A percentile compares a stretch with the other conserved stretches of the same genome.
These are phyloP conservation scores for Aureobasidium uvarum DNA, from an alignment of 2,329 filamentous ascomycete genomes.

Conservation along the genomic window DNA sequence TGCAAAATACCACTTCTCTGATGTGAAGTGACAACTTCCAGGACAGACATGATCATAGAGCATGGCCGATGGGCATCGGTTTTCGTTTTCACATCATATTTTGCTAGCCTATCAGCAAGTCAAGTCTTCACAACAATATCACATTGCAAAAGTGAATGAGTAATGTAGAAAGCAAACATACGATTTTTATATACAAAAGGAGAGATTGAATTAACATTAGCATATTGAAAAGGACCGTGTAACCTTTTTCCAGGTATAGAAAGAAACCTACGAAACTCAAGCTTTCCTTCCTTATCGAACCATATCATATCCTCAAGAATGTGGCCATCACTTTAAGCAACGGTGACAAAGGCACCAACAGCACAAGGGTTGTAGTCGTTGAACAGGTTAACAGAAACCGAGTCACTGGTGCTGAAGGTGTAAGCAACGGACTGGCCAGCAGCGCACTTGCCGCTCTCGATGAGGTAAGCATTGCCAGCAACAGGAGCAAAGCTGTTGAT, in stretches of 20 bases:
- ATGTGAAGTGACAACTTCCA: no score
- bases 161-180: background rate
- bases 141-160: no score
- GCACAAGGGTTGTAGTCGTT: constrained; percentile 25
- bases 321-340: background rate
- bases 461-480: background rate
- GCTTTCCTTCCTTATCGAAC: background rate
- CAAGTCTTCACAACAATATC: no score
- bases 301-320: background rate
- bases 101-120: no score
- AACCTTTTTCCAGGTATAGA: background rate
- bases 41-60: no score
- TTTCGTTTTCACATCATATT: no score
- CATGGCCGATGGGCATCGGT: no score
- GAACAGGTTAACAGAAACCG: background rate
- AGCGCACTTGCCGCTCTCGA: constrained; percentile 15
- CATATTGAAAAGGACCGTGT: constrained; percentile 13
- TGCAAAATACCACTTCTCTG: no score
- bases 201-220: background rate
- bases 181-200: background rate
- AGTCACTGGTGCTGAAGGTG: constrained; percentile 13
- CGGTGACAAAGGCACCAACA: constrained; percentile 18
- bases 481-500: constrained; percentile 1
- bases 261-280: background rate
- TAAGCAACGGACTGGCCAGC: constrained; percentile 9